These are phyloP conservation scores for Chaetothyriales sp. DNA, from an alignment of 2,329 filamentous ascomycete species.

Conservation along the genomic window DNA sequence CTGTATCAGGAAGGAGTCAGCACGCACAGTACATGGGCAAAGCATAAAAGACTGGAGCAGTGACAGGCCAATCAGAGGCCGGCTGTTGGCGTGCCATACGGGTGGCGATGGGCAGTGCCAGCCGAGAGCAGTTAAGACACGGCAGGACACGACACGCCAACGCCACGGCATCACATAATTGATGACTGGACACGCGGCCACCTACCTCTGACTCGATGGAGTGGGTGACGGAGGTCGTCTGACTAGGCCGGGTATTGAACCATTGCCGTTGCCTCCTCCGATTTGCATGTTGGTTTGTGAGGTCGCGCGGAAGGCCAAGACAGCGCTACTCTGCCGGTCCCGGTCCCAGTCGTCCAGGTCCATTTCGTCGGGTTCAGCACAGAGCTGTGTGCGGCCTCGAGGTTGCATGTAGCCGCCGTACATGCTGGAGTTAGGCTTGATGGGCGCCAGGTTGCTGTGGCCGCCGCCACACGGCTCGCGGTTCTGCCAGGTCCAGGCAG, in stretches of 20 bases:
- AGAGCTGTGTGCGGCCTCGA: constrained; percentile 6
- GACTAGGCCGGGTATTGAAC: constrained; percentile 57
- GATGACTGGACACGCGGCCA: neutral
- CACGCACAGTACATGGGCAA: neutral
- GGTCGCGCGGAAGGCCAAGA: constrained; percentile 18
- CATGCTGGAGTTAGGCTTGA: constrained; percentile 38
- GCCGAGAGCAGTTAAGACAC: neutral
- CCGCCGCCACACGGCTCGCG: constrained; percentile 35
- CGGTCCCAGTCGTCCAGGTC: constrained; percentile 26
- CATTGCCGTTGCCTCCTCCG: constrained; percentile 30
- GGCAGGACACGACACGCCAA: neutral
- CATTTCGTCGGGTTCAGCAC: constrained; percentile 22
- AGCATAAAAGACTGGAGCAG: neutral
- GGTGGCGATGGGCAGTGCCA: neutral
- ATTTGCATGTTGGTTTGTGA: constrained; percentile 7
- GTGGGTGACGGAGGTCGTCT: constrained; percentile 13
- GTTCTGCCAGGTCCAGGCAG: constrained; percentile 52
- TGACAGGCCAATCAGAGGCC: neutral
- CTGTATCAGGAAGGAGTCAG: constrained; percentile 23
- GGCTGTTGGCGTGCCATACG: neutral
- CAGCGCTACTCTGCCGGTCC: constrained; percentile 22
- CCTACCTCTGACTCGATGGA: constrained; percentile 16
- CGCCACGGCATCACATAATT: neutral
- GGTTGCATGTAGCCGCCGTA: constrained; percentile 30
- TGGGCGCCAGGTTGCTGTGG: constrained; percentile 32